phyloP scores from a whole-genome alignment of 1,139 yeast genomes.

The Candida dubliniensis region DNA sequence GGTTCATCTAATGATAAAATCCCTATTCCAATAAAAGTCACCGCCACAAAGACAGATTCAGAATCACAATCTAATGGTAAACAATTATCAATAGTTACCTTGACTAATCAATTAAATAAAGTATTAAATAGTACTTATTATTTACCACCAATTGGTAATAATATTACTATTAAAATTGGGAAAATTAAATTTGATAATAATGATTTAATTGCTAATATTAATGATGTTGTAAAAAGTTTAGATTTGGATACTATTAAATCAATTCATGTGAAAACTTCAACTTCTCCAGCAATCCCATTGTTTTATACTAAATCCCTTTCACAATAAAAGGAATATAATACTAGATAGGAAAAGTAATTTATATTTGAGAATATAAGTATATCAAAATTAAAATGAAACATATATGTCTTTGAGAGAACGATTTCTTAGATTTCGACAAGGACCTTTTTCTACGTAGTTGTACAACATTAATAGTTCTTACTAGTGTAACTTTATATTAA shows the following conservation, averaged over 20 bases:
- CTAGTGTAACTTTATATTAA: no score
- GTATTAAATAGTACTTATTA: constrained; percentile 59
- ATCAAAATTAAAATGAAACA: no score
- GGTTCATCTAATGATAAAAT: constrained; percentile 47
- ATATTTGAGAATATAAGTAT: no score
- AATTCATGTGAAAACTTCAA: constrained; percentile 64
- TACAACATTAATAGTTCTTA: background rate
- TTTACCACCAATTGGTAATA: constrained; percentile 74
- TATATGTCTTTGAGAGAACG: no score
- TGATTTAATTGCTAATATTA: constrained; percentile 54
- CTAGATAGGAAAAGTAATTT: no score
- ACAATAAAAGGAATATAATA: no score
- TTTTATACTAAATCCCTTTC: constrained; percentile 44
- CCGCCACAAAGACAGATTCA: constrained; percentile 24
- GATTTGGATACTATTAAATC: constrained; percentile 49
- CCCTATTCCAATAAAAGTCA: constrained; percentile 69
- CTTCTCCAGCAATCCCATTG: constrained; percentile 83
- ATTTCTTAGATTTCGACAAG: background rate
- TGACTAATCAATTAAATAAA: constrained; percentile 60
- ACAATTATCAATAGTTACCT: constrained; percentile 54
- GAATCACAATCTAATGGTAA: constrained; percentile 19
- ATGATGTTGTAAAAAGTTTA: constrained; percentile 55
- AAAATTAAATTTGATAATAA: constrained; percentile 34
- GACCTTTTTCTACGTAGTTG: background rate
- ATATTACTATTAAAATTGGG: constrained; percentile 69